Evolutionary conservation across 352 stramenopile species (phyloP), one percentile per base, ranked within the genome.

Genomic region (Aphanomyces euteiches): DNA sequence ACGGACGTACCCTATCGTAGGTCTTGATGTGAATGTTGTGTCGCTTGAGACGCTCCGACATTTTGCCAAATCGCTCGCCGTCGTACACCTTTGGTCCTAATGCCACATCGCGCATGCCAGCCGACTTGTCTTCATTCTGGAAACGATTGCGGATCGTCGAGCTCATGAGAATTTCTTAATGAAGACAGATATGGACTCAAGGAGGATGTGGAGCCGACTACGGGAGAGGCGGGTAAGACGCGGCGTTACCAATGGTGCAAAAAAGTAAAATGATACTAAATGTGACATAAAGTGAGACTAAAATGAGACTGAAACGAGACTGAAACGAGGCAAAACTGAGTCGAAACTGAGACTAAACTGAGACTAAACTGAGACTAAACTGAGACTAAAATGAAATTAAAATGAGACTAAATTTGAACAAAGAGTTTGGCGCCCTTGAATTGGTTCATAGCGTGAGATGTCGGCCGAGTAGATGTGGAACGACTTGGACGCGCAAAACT

Each of bases 51-150:
- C 86, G 81, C 78, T 93, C 86, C 63, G 81, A 90, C 78, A 89
- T 87, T 77, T 93, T 93, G 60, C 79, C 82, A 74, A 90, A 93
- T 64, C 86, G 83, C 75, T 92, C 86, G 65, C 86, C 86, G 3
- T 76, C 85, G 74, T 93, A 93, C 63, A 93, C 85, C 36, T 84
- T 88, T n/a, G 86, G 86, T 0, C 86, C 86, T 1, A 93, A 75
- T 19, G 77, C 63, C 38, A 93, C 84, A 59, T 93, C 78, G 4
- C 78, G 61, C 37, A 79, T 37, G n/a, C 61, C 54, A 8, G 64
- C 61, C 47, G 48, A 63, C 64, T 63, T 70, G 36, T 61, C 43
- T 28, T 70, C 64, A 8, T 60, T 47, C 19, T 19, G 13, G 47
- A 70, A 70, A n/a, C 64, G 64, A 50, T 70, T 70, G 45, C 64